Evolutionary conservation across 2,329 filamentous ascomycete species (phyloP), one percentile per base, ranked within the genome.

Genomic region (Claviceps pazoutovae): DNA sequence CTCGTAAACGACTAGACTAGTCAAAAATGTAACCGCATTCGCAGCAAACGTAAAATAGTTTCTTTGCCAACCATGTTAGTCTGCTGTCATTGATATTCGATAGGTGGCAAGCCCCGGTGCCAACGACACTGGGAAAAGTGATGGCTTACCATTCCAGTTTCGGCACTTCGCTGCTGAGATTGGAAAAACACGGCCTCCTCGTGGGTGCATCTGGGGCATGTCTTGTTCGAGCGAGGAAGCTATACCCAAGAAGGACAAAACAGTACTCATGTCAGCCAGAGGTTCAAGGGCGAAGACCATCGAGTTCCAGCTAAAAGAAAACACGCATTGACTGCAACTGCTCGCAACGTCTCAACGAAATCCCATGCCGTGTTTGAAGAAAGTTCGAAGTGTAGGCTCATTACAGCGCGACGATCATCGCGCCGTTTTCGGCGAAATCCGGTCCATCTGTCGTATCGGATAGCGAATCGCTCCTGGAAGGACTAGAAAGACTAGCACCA

Each of bases 101-200:
- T 7, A 21, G 13, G 9, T 34, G 39, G 30, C 37, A 53, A 19
- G 46, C 13, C n/a, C 16, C 34, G 14, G 5, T 5, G 19, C 26
- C n/a, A 23, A 48, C 8, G n/a, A 44, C 26, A 41, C 7, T 16
- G 36, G 39, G 37, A 30, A 13, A 7, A 21, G 26, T 21, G 47
- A 50, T 14, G 19, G 48, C 86, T 76, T 71, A 97, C 93, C 93
- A 98, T 98, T 73, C 93, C 93, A 45, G 93, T 98, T 69, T 97
- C 90, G 48, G 88, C 88, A 60, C 86, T 95, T 70, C 93, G 86
- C 74, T 97, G 90, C 67, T 98, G 93, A 56, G 90, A 96, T 73
- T 98, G 93, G 75, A 98, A 98, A 73, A 95, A 98, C 54, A 98
- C 94, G 46, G 90, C 89, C 71, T 97, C 90, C 60, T 82, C 81